Conservation (phyloP, 2,329 filamentous ascomycete species). For the Ascochyta viciae-villosae region DNA sequence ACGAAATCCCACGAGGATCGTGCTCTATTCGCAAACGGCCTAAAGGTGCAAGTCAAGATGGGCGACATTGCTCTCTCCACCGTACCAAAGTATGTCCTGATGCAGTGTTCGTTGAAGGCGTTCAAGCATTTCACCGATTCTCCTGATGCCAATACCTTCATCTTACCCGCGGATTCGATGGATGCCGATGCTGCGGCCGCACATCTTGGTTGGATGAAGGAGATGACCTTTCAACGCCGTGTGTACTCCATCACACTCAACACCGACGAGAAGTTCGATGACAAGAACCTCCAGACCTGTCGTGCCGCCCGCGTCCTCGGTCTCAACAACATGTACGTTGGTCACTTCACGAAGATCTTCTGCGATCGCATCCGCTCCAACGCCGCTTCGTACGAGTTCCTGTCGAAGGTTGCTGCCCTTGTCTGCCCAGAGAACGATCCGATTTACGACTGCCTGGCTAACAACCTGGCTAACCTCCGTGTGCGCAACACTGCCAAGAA, state of each 20-base stretch:
- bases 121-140: slow-evolving; percentile 28
- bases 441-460: slow-evolving; percentile 37
- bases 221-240: slow-evolving; percentile 29
- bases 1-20: slow-evolving; percentile 31
- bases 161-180: slow-evolving; percentile 26
- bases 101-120: slow-evolving; percentile 36
- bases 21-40: slow-evolving; percentile 28
- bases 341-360: slow-evolving; percentile 39
- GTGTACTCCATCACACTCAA: slow-evolving; percentile 35
- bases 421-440: slow-evolving; percentile 33
- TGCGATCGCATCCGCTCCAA: slow-evolving; percentile 38
- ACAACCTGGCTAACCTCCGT: slow-evolving; percentile 30
- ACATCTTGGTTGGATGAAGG: slow-evolving; percentile 34
- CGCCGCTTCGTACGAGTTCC: slow-evolving; percentile 19
- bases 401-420: slow-evolving; percentile 27
- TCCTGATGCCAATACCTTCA: slow-evolving; percentile 21
- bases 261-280: slow-evolving; percentile 20
- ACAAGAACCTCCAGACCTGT: slow-evolving; percentile 34
- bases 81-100: slow-evolving; percentile 35
- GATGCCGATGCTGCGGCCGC: slow-evolving; percentile 21
- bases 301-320: slow-evolving; percentile 34
- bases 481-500: neutral
- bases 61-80: slow-evolving; percentile 20
- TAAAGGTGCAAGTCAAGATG: slow-evolving; percentile 27
- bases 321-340: slow-evolving; percentile 39